Conservation (phyloP, 805 yeast genomes). For the Suhomyces xylopsoci region DNA sequence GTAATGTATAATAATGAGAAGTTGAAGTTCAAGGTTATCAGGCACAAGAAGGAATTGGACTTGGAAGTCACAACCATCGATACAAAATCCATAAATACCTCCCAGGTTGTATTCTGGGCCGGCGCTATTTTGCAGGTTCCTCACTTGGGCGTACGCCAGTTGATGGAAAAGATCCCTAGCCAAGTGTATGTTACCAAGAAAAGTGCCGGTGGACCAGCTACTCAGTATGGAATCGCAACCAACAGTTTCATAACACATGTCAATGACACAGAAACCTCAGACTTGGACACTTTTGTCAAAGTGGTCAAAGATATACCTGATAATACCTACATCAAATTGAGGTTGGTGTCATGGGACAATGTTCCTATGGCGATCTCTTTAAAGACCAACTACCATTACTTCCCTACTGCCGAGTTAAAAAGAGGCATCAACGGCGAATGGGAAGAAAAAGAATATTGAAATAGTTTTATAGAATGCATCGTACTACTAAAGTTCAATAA, state of each 20-base stretch:
- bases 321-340: conserved; percentile 73
- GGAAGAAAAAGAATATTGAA: conserved; percentile 42
- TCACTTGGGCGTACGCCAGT: conserved; percentile 90
- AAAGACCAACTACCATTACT: conserved; percentile 86
- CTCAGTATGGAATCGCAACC: conserved; percentile 72
- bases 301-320: conserved; percentile 73
- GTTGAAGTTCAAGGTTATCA: conserved; percentile 60
- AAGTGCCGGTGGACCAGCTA: conserved; percentile 81
- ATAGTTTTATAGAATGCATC: background rate
- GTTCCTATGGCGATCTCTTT: conserved; percentile 83
- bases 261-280: conserved; percentile 70
- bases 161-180: conserved; percentile 72
- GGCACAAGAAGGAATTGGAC: conserved; percentile 64
- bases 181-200: conserved; percentile 78
- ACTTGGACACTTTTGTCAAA: conserved; percentile 61
- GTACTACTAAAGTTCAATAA: background rate
- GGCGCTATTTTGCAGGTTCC: conserved; percentile 84
- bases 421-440: conserved; percentile 45
- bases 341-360: conserved; percentile 80
- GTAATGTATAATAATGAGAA: conserved; percentile 41
- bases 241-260: conserved; percentile 89
- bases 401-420: conserved; percentile 65
- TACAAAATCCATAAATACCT: conserved; percentile 56
- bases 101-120: conserved; percentile 73
- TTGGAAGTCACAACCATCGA: conserved; percentile 63